Conservation (phyloP, 306 rosid species). For the Trifolium dubium region DNA sequence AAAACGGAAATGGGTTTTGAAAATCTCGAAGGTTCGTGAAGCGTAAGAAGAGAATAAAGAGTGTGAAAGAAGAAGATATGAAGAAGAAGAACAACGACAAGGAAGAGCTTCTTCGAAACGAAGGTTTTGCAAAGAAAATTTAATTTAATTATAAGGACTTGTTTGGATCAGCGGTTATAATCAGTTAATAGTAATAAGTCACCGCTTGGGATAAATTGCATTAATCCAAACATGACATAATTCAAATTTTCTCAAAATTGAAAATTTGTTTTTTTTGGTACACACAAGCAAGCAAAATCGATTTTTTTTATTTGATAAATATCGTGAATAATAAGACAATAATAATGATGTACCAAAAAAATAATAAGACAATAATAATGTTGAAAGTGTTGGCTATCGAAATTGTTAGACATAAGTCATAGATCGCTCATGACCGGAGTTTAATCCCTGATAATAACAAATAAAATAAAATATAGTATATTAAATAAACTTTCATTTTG, state of each 20-base stretch:
- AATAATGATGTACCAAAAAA: no score
- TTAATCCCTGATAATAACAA: no score
- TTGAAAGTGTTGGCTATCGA: no score
- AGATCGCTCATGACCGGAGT: no score
- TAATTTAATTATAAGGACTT: constrained; percentile 27
- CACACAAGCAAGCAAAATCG: no score
- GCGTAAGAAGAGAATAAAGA: constrained; percentile 31
- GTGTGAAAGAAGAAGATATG: constrained; percentile 31
- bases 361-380: no score
- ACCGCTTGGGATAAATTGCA: background rate
- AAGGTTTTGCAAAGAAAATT: constrained; percentile 55
- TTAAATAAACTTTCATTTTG: background rate
- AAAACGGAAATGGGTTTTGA: constrained; percentile 41
- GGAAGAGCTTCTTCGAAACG: constrained; percentile 60
- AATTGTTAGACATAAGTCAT: no score
- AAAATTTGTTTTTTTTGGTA: constrained; percentile 4
- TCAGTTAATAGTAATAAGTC: background rate
- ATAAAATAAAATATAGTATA: background rate
- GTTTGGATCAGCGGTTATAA: constrained; percentile 40
- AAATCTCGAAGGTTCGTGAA: constrained; percentile 32
- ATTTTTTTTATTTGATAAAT: no score
- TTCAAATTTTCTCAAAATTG: background rate
- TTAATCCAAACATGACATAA: constrained; percentile 30
- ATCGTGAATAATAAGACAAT: no score
- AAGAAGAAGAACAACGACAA: constrained; percentile 8